Conservation (phyloP, 257 asterid species). For the Solanum corneliomulleri region DNA sequence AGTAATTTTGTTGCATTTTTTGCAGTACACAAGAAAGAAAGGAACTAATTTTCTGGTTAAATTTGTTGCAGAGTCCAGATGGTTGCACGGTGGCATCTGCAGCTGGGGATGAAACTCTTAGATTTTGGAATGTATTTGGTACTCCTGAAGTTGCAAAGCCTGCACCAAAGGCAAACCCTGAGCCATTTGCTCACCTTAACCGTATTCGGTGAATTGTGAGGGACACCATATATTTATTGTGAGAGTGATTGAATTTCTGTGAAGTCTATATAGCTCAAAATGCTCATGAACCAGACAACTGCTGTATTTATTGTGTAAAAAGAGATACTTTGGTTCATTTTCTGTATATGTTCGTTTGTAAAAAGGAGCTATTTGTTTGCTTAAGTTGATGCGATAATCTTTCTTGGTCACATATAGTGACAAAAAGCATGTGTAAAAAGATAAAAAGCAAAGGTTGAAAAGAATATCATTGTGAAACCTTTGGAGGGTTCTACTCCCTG, state of each 20-base stretch:
- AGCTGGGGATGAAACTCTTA: conserved; percentile 44
- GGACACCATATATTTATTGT: neutral
- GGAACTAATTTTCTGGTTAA: neutral
- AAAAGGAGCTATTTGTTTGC: neutral
- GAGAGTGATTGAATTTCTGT: neutral
- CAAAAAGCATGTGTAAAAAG: neutral
- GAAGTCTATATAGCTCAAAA: neutral
- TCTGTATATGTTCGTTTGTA: neutral
- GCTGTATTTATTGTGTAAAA: neutral
- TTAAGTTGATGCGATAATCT: neutral
- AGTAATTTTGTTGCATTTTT: neutral
- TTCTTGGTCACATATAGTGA: neutral
- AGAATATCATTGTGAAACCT: neutral
- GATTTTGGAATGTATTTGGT: conserved; percentile 51
- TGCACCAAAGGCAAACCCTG: conserved; percentile 23
- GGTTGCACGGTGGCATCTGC: conserved; percentile 63
- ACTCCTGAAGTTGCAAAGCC: conserved; percentile 40
- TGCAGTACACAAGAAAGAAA: neutral
- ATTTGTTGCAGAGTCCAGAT: conserved; percentile 36
- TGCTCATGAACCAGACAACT: neutral
- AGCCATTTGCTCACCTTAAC: conserved; percentile 36
- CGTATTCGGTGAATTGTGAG: conserved; percentile 17
- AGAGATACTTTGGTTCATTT: neutral
- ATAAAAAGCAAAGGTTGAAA: neutral
- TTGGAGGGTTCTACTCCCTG: neutral